Base-by-base conservation (phyloP, 2,329 filamentous ascomycete species). In the Leptodontidium sp. region DNA sequence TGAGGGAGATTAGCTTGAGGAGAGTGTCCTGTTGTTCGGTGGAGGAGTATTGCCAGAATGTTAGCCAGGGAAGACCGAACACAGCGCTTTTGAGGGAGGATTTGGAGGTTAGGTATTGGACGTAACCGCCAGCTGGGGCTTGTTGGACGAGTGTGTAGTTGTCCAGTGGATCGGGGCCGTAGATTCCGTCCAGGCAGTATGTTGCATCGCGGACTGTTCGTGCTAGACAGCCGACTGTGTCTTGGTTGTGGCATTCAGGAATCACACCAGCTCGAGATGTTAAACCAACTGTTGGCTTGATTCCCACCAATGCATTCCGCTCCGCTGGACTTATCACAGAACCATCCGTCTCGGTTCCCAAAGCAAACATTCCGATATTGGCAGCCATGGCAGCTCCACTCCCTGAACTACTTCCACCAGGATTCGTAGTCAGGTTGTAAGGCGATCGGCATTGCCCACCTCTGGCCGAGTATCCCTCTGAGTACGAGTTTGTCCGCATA, bases 271-370 rank as follows among this genome's bases (percentile, higher is more conserved):
- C 83, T 17, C 90, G 82, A 9, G 90, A 92, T 0, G 90, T 93
- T 62, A 93, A 78, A 0, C 91, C 91, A 6, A 93, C 89, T 1
- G 91, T 93, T 1, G 91, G 91, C 79, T 93, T 94, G 77, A 94
- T 86, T 2, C 91, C 91, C 1, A 93, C 90, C 1, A 94, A 77
- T 1, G 84, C 85, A 75, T 91, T 92, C 4, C 90, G 82, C 77
- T 90, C 86, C 0, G 91, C 90, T 0, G 92, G 92, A 76, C 88
- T 90, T 75, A 93, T 92, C 17, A 94, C 84, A 79, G 86, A 89
- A 4, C 87, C 91, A 76, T 93, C 91, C 0, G 91, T 93, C 80
- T 94, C 92, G 0, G 91, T 93, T 1, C 91, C 92, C 0, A 94
- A 77, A 0, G 89, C 83, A 75, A 93, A 90, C 0, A 88, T 81